Evolutionary conservation across 352 stramenopile species (phyloP).

Genomic region (Thraustotheca clavata): DNA sequence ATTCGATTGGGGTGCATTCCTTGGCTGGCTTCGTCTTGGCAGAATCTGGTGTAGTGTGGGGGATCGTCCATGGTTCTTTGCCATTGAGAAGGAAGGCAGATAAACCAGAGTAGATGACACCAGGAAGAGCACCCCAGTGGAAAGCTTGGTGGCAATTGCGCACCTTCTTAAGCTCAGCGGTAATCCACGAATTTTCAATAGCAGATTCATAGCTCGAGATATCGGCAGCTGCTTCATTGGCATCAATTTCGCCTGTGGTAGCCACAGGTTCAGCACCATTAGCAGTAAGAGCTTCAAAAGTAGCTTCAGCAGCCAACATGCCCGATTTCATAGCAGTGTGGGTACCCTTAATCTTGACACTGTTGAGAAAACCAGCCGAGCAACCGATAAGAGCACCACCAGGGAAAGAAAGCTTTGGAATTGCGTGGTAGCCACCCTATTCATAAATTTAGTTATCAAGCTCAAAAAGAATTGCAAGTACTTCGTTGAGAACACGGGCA

Average conservation of each 20-base stretch:
- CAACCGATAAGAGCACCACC: constrained; percentile 95
- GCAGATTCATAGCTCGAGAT: constrained; percentile 81
- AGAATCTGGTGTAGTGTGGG: constrained; percentile 76
- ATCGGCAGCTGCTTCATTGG: constrained; percentile 44
- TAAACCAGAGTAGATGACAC: constrained; percentile 91
- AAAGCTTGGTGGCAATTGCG: constrained; percentile 97
- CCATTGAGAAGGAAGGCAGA: constrained; percentile 91
- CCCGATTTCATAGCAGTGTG: constrained; percentile 99
- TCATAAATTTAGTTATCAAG: constrained; percentile 42
- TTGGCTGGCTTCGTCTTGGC: constrained; percentile 88
- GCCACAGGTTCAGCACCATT: constrained; percentile 47
- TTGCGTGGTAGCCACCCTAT: constrained; percentile 95
- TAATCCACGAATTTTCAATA: constrained; percentile 93
- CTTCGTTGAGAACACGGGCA: constrained; percentile 87
- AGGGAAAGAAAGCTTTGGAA: constrained; percentile 98
- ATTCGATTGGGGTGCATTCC: constrained; percentile 90
- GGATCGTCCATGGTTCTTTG: constrained; percentile 95
- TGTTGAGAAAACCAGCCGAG: constrained; percentile 97
- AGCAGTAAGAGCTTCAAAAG: constrained; percentile 83
- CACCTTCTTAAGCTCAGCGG: constrained; percentile 95
- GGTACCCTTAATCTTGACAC: constrained; percentile 98
- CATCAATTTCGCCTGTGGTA: constrained; percentile 63
- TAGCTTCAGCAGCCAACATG: constrained; percentile 94
- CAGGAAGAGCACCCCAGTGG: constrained; percentile 89
- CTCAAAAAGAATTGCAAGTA: constrained; percentile 5